These are phyloP conservation scores for Striga asiatica DNA, from an alignment of 257 asterid species.

Conservation along the genomic window DNA sequence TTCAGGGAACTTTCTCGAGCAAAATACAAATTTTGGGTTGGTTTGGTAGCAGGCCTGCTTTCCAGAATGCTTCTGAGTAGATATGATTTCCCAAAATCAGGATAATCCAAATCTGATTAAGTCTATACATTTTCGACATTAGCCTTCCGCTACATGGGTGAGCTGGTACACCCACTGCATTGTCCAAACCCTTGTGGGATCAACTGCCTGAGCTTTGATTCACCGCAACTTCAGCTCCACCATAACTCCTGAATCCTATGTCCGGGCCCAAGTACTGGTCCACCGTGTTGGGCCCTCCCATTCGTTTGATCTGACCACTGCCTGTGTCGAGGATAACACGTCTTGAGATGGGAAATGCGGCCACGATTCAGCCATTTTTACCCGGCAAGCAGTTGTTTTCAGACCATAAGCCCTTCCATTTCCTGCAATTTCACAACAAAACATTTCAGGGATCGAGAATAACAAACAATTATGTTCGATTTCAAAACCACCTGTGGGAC, in stretches of 20 bases:
- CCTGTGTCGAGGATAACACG: constrained; percentile 48
- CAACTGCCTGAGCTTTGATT: constrained; percentile 43
- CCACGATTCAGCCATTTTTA: constrained; percentile 58
- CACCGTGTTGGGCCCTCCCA: too few species aligned
- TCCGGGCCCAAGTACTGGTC: too few species aligned
- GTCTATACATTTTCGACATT: constrained; percentile 89
- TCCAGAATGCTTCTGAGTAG: constrained; percentile 92
- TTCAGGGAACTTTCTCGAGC: constrained; percentile 92
- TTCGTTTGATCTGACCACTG: constrained; percentile 48
- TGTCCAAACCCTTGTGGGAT: constrained; percentile 74
- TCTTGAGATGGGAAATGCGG: constrained; percentile 64
- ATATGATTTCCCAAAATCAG: constrained; percentile 66
- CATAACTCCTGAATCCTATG: too few species aligned
- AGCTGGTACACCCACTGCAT: constrained; percentile 96
- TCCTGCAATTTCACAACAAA: constrained; percentile 26
- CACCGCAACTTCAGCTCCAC: too few species aligned
- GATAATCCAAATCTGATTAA: constrained; percentile 91
- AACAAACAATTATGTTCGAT: neutral
- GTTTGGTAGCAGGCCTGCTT: constrained; percentile 88
- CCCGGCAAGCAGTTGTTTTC: constrained; percentile 21
- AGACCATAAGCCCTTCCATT: constrained; percentile 16
- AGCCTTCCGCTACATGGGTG: too few species aligned
- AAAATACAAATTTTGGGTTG: constrained; percentile 77
- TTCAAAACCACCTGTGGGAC: constrained; percentile 8
- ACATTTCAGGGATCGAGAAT: neutral